Percentiles rank a stretch among this genome's conserved stretches.
These are phyloP conservation scores for Suillus subaureus DNA, from an alignment of 768 basidiomycete species.

Conservation along the genomic window DNA sequence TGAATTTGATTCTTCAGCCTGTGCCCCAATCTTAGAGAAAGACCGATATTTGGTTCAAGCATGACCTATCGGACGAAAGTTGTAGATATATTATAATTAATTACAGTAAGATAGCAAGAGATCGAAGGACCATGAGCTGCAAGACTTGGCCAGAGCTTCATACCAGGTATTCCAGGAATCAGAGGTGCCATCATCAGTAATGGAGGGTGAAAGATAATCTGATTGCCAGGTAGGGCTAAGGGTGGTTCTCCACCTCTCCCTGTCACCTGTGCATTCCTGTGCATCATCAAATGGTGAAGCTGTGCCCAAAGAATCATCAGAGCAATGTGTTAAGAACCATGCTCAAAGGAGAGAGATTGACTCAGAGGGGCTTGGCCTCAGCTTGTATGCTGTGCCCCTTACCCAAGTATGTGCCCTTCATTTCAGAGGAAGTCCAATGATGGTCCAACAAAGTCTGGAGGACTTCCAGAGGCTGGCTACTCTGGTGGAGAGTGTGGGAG, in stretches of 20 bases:
- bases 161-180: conserved; percentile 32
- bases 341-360: too few relatives aligned
- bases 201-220: conserved; percentile 29
- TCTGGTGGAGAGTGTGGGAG: too few relatives aligned
- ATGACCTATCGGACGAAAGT: neutral
- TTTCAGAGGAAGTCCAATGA: too few relatives aligned
- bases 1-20: neutral
- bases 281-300: conserved; percentile 77
- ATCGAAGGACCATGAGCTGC: neutral
- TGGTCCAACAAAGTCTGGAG: too few relatives aligned
- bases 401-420: too few relatives aligned
- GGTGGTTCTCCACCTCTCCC: conserved; percentile 39
- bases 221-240: conserved; percentile 20
- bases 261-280: conserved; percentile 62
- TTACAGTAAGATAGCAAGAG: neutral
- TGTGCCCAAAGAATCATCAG: conserved; percentile 28
- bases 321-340: too few relatives aligned
- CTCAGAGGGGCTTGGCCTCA: too few relatives aligned
- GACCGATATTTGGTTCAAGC: neutral
- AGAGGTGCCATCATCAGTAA: conserved; percentile 29
- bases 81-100: neutral
- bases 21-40: neutral
- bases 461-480: too few relatives aligned
- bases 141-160: conserved; percentile 26
- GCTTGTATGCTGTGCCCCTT: too few relatives aligned